phyloP scores from a whole-genome alignment of 495 filamentous ascomycete genomes.

The Daldinia caldariorum region DNA sequence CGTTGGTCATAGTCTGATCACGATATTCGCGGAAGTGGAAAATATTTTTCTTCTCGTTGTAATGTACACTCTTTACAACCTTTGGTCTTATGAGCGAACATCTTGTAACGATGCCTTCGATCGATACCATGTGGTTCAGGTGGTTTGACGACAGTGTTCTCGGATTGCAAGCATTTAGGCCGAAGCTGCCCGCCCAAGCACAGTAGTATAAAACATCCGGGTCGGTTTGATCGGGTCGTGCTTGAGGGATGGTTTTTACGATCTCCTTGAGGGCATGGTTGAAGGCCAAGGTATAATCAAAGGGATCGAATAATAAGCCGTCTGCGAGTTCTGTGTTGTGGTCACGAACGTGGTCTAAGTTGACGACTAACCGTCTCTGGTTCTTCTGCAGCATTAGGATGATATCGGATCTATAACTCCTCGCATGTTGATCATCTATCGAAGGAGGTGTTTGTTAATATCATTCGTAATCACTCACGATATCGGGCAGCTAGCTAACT shows the following conservation, averaged over 20 bases:
- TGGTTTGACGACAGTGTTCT: slow-evolving; percentile 87
- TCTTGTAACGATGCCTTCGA: slow-evolving; percentile 97
- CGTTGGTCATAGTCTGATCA: slow-evolving; percentile 96
- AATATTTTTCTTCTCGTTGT: slow-evolving; percentile 81
- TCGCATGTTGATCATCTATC: slow-evolving; percentile 64
- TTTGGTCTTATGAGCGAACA: slow-evolving; percentile 96
- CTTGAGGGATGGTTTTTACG: slow-evolving; percentile 76
- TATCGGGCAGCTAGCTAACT: slow-evolving; percentile 40
- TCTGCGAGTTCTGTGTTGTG: slow-evolving; percentile 91
- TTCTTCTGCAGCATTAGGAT: slow-evolving; percentile 93
- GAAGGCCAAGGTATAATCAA: slow-evolving; percentile 88
- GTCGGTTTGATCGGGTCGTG: slow-evolving; percentile 59
- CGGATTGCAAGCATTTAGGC: slow-evolving; percentile 93
- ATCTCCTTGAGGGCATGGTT: slow-evolving; percentile 89
- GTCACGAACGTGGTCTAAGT: slow-evolving; percentile 91
- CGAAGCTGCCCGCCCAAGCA: slow-evolving; percentile 93
- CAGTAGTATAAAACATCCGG: slow-evolving; percentile 82
- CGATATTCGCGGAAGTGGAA: slow-evolving; percentile 88
- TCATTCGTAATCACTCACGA: background rate
- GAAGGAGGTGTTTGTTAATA: slow-evolving; percentile 31
- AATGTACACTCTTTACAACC: slow-evolving; percentile 97
- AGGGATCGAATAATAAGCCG: slow-evolving; percentile 84
- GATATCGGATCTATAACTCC: slow-evolving; percentile 87
- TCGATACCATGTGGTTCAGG: slow-evolving; percentile 94
- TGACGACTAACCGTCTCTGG: slow-evolving; percentile 79